Evolutionary conservation across 2,329 filamentous ascomycete genomes (phyloP).

Genomic region (Pyrenophora teres): DNA sequence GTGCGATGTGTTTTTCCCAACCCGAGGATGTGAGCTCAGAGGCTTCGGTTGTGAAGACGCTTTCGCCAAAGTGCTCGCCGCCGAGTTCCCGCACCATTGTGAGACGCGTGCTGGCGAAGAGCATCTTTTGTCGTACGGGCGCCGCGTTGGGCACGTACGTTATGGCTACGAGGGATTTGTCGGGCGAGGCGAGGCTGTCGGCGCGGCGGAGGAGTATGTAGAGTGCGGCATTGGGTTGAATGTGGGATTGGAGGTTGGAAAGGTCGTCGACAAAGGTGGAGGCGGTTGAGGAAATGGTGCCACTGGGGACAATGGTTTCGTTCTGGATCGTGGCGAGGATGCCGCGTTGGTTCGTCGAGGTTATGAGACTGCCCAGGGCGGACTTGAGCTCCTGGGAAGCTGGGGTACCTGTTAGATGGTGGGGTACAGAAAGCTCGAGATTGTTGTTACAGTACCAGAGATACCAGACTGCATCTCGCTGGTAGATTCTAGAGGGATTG

Average conservation of each 20-base stretch:
- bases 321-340: slow-evolving; percentile 71
- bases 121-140: slow-evolving; percentile 83
- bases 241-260: slow-evolving; percentile 62
- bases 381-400: slow-evolving; percentile 77
- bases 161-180: slow-evolving; percentile 62
- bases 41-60: slow-evolving; percentile 71
- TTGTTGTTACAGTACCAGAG: slow-evolving; percentile 58
- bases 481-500: background rate
- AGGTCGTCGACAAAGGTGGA: slow-evolving; percentile 69
- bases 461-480: slow-evolving; percentile 76
- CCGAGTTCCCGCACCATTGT: slow-evolving; percentile 78
- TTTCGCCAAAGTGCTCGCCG: slow-evolving; percentile 77
- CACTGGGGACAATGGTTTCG: slow-evolving; percentile 68
- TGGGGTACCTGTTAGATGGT: slow-evolving; percentile 22
- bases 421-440: background rate
- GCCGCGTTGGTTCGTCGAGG: slow-evolving; percentile 65
- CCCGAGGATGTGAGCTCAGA: slow-evolving; percentile 71
- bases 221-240: slow-evolving; percentile 69
- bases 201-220: slow-evolving; percentile 77
- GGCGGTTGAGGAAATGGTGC: slow-evolving; percentile 57
- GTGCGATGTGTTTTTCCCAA: slow-evolving; percentile 73
- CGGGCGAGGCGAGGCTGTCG: slow-evolving; percentile 51
- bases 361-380: slow-evolving; percentile 72
- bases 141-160: slow-evolving; percentile 81
- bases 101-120: slow-evolving; percentile 78